phyloP scores from a whole-genome alignment of 768 basidiomycete species.

The Antrodiella citrinella region DNA sequence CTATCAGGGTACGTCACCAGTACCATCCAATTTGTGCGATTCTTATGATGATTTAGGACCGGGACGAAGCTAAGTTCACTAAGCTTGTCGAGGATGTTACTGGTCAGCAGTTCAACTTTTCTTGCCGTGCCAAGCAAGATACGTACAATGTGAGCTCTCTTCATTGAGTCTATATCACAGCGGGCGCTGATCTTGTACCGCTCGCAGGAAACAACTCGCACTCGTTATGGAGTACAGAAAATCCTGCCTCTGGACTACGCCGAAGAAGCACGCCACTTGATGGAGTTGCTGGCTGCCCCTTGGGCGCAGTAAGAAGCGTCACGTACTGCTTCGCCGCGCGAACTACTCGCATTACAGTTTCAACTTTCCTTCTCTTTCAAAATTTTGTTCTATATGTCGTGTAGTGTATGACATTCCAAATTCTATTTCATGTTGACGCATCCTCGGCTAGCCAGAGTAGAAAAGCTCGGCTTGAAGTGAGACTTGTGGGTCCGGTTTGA shows the following conservation, averaged over 20 bases:
- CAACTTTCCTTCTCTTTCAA: neutral
- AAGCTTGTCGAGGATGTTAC: slow-evolving; percentile 53
- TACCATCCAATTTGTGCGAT: neutral
- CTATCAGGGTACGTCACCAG: slow-evolving; percentile 51
- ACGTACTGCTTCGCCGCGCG: neutral
- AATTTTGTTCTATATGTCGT: too few relatives aligned
- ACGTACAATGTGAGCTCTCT: slow-evolving; percentile 61
- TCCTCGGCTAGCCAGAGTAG: too few relatives aligned
- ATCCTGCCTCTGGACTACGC: slow-evolving; percentile 61
- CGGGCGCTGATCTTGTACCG: too few relatives aligned
- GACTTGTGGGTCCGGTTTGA: too few relatives aligned
- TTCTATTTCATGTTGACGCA: too few relatives aligned
- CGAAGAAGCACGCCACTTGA: slow-evolving; percentile 53
- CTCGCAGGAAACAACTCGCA: slow-evolving; percentile 66
- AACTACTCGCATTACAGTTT: neutral
- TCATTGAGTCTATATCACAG: too few relatives aligned
- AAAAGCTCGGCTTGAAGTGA: too few relatives aligned
- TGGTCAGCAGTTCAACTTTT: slow-evolving; percentile 72
- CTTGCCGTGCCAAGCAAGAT: slow-evolving; percentile 81
- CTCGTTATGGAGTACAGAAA: slow-evolving; percentile 74
- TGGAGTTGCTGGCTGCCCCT: slow-evolving; percentile 49
- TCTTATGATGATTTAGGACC: slow-evolving; percentile 45
- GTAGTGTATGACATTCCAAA: too few relatives aligned
- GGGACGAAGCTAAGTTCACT: slow-evolving; percentile 50
- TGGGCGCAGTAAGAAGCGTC: slow-evolving; percentile 47